phyloP scores from a whole-genome alignment of 176 grass and related monocot species.

The Bolboschoenus planiculmis region DNA sequence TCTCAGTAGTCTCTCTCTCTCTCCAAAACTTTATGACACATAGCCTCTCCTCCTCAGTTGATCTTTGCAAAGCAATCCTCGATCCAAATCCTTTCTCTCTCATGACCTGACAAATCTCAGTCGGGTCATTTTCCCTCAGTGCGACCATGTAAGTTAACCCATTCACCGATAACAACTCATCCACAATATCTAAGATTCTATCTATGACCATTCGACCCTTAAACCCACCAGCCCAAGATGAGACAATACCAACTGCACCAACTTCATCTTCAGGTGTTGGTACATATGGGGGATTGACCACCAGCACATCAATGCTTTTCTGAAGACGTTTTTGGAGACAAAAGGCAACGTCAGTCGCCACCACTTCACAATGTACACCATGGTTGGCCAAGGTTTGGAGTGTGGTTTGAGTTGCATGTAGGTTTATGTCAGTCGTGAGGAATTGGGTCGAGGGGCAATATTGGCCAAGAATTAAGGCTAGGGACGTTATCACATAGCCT shows the following conservation, averaged over 20 bases:
- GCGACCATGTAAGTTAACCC: constrained; percentile 69
- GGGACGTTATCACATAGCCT: constrained; percentile 85
- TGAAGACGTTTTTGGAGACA: constrained; percentile 58
- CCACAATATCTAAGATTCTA: constrained; percentile 60
- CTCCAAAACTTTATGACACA: constrained; percentile 90
- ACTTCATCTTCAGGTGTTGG: constrained; percentile 89
- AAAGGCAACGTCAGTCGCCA: constrained; percentile 64
- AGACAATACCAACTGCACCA: constrained; percentile 55
- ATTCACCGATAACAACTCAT: constrained; percentile 57
- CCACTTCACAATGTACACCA: constrained; percentile 61
- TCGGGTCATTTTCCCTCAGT: constrained; percentile 66
- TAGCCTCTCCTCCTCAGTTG: constrained; percentile 75
- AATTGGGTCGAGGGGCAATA: constrained; percentile 56
- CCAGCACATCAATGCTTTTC: constrained; percentile 71
- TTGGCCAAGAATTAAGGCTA: constrained; percentile 77
- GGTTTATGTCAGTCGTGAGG: constrained; percentile 79
- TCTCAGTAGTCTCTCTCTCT: constrained; percentile 14
- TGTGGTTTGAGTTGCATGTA: constrained; percentile 56
- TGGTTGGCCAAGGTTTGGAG: constrained; percentile 65
- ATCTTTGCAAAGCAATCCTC: constrained; percentile 64
- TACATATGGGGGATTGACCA: constrained; percentile 92
- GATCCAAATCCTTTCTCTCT: constrained; percentile 65
- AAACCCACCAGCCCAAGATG: constrained; percentile 88
- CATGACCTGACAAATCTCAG: constrained; percentile 65
- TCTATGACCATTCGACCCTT: constrained; percentile 78